Evolutionary conservation across 352 stramenopile genomes (phyloP).

Genomic region (Peronospora farinosa): DNA sequence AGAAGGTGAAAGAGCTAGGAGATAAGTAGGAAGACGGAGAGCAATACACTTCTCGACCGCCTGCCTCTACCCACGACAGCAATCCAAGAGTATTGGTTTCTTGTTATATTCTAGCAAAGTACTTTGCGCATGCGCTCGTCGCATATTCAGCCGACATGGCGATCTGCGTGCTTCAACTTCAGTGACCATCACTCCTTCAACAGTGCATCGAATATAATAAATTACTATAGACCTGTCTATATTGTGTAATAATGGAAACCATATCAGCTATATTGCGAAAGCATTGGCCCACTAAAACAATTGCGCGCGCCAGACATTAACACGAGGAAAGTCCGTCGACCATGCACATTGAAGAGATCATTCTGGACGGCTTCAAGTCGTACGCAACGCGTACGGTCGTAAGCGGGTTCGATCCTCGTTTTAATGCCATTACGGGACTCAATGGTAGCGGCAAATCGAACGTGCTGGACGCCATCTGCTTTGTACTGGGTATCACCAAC

Average conservation of each 20-base stretch:
- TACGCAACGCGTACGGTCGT: conserved; percentile 98
- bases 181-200: conserved; percentile 7
- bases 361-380: conserved; percentile 99
- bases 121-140: conserved; percentile 41
- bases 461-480: conserved; percentile 99
- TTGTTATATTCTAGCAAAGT: neutral
- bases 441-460: conserved; percentile 99
- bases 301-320: conserved; percentile 1
- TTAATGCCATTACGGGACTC: conserved; percentile 99
- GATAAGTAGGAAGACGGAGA: too few relatives aligned
- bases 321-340: neutral
- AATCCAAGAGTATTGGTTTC: too few relatives aligned
- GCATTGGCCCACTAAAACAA: conserved; percentile 4
- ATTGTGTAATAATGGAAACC: neutral
- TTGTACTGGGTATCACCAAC: conserved; percentile 99
- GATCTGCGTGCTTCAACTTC: conserved; percentile 14
- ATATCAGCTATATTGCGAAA: neutral
- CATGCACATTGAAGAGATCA: conserved; percentile 99
- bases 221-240: neutral
- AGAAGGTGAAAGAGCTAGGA: too few relatives aligned
- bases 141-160: conserved; percentile 55
- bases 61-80: conserved; percentile 12
- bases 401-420: conserved; percentile 97
- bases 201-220: neutral
- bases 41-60: conserved; percentile 70